Conservation (phyloP, 139 green algal species). For the Chlamydomonas eustigma region DNA sequence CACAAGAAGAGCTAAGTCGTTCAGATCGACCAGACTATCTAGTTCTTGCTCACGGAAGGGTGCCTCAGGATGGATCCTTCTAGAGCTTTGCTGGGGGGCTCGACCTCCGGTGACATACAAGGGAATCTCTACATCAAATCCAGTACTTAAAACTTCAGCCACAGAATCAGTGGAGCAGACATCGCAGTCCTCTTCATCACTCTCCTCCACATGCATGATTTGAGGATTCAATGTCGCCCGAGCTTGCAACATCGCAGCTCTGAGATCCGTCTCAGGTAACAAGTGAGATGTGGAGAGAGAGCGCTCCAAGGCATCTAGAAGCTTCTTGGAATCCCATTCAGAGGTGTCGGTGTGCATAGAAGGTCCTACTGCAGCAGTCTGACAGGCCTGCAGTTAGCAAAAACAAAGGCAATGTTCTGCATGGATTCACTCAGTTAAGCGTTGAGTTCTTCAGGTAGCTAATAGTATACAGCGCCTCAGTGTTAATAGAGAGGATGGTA, state of each 20-base stretch:
- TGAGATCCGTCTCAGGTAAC: background rate
- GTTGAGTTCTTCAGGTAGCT: no score
- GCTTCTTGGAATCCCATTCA: constrained; percentile 2
- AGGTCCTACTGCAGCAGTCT: no score
- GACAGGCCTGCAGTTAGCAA: no score
- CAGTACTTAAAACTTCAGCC: no score
- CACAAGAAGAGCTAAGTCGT: constrained; percentile 13
- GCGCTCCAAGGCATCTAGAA: background rate
- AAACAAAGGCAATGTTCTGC: no score
- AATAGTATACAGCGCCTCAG: no score
- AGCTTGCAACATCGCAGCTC: background rate
- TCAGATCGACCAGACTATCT: constrained; percentile 8
- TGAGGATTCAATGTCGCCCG: background rate
- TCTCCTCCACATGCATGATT: background rate
- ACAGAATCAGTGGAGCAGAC: background rate
- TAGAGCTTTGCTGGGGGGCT: background rate
- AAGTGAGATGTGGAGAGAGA: background rate
- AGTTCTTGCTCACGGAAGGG: no score
- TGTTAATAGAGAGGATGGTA: no score
- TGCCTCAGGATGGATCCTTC: no score
- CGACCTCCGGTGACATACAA: no score
- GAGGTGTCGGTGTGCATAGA: background rate
- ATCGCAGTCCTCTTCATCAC: background rate
- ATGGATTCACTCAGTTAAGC: no score
- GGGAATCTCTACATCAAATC: no score